Evolutionary conservation across 106 monocot genomes (phyloP), one percentile per base, ranked within the genome.

Genomic region (Ottelia alismoides): DNA sequence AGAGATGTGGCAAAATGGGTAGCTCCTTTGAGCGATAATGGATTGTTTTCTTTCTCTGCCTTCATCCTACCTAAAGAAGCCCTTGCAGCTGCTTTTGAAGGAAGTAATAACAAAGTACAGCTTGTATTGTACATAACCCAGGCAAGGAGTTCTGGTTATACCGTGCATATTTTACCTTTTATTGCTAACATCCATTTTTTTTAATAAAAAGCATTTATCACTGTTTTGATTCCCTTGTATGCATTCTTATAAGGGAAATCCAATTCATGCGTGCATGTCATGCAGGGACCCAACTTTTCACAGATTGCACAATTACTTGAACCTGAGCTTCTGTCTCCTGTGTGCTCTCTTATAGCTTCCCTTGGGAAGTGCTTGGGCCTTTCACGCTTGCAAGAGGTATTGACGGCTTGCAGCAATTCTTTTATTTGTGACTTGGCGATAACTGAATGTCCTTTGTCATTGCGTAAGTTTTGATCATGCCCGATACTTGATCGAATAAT

Each of bases 1-100:
- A 72, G 67, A 74, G 76, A 92, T 62, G 70, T 82, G 49, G 85
- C 91, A 22, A 85, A 82, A 57, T 92, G 91, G 91, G 81, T 84
- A 50, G 73, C 91, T 9, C 75, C 85, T 62, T 76, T 92, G 49
- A 62, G 63, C 35, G 91, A 92, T 53, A 25, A 20, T 20, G 85
- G 76, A 4, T 76, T 73, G 48, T 82, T 92, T 25, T 63, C 48
- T 31, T 76, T 92, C 64, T 85, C 85, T 61, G 91, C 73, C 35
- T 85, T 70, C 47, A 78, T 92, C 28, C 63, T 68, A 66, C 78
- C 81, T 17, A 76, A 69, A 60, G 91, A 85, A 67, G 78, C 81
- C 53, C 66, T 92, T 29, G 65, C 71, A 58, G 74, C 82, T 81
- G 73, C 78, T 26, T 63, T 77, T 49, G 73, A 30, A 55, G 78